Conservation (phyloP, 1,139 yeast species). For the Saccharomycopsis hybrid region DNA sequence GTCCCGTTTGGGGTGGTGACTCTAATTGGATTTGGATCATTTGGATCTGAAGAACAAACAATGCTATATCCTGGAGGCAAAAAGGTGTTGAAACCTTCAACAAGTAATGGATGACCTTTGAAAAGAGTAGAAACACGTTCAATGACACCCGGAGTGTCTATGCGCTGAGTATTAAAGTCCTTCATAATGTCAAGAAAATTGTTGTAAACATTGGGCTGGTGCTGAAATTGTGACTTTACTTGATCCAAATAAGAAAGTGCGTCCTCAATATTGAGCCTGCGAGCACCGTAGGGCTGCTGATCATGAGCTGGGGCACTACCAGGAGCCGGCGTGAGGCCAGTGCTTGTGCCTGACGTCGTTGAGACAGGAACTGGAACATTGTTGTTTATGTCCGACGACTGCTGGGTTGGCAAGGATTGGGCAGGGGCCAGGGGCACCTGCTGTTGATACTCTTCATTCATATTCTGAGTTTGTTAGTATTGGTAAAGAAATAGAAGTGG, state of each 20-base stretch:
- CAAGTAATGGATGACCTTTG: slow-evolving; percentile 85
- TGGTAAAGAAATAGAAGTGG: no score
- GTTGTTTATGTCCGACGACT: no score
- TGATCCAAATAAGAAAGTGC: slow-evolving; percentile 93
- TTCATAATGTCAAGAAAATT: slow-evolving; percentile 96
- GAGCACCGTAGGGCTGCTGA: neutral
- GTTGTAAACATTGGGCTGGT: slow-evolving; percentile 93
- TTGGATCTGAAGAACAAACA: slow-evolving; percentile 84
- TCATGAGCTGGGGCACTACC: neutral
- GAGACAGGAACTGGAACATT: no score
- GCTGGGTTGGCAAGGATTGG: no score
- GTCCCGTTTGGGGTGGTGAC: slow-evolving; percentile 96
- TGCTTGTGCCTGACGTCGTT: no score
- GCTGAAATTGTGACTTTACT: slow-evolving; percentile 86
- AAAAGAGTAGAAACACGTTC: slow-evolving; percentile 88
- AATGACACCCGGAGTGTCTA: slow-evolving; percentile 97
- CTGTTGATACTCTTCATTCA: no score
- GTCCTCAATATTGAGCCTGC: slow-evolving; percentile 75
- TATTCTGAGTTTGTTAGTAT: no score
- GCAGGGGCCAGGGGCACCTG: no score
- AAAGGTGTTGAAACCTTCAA: slow-evolving; percentile 96
- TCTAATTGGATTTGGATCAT: slow-evolving; percentile 86
- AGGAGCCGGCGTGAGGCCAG: neutral
- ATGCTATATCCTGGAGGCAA: slow-evolving; percentile 95
- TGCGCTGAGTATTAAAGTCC: slow-evolving; percentile 91